phyloP scores from a whole-genome alignment of 495 filamentous ascomycete species.

The Hypoxylon trugodes region DNA sequence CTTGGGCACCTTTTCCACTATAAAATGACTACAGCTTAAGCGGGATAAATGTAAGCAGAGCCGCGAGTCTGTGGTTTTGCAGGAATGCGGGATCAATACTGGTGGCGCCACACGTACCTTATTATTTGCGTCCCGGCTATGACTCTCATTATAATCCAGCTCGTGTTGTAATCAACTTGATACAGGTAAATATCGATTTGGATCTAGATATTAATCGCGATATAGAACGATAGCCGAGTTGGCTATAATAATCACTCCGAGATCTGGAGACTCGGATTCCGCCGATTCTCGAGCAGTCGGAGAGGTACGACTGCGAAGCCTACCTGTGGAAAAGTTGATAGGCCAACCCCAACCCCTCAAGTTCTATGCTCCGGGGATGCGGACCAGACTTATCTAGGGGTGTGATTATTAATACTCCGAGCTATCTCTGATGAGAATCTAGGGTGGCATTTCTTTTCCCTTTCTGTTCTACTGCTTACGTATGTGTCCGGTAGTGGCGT shows the following conservation, averaged over 20 bases:
- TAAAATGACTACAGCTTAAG: conserved; percentile 15
- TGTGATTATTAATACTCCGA: too few relatives aligned
- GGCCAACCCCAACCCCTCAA: neutral
- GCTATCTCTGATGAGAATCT: neutral
- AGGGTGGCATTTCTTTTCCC: conserved; percentile 3
- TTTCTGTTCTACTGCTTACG: conserved; percentile 8
- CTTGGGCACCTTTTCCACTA: conserved; percentile 10
- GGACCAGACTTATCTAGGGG: neutral
- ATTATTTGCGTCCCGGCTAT: conserved; percentile 14
- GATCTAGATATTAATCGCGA: neutral
- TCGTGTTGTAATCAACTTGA: neutral
- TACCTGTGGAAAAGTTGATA: too few relatives aligned
- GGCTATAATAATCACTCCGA: neutral
- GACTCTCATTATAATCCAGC: neutral
- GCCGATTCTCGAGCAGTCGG: neutral
- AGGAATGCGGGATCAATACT: conserved; percentile 36
- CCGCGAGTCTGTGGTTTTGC: conserved; percentile 15
- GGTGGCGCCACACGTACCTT: neutral
- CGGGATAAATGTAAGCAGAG: conserved; percentile 21
- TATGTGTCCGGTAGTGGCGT: neutral
- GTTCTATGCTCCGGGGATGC: neutral
- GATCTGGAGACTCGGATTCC: neutral
- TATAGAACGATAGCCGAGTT: neutral
- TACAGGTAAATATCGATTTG: neutral
- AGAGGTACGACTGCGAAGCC: too few relatives aligned